Evolutionary conservation across 441 rosid species (phyloP).

Genomic region (Manihot esculenta): DNA sequence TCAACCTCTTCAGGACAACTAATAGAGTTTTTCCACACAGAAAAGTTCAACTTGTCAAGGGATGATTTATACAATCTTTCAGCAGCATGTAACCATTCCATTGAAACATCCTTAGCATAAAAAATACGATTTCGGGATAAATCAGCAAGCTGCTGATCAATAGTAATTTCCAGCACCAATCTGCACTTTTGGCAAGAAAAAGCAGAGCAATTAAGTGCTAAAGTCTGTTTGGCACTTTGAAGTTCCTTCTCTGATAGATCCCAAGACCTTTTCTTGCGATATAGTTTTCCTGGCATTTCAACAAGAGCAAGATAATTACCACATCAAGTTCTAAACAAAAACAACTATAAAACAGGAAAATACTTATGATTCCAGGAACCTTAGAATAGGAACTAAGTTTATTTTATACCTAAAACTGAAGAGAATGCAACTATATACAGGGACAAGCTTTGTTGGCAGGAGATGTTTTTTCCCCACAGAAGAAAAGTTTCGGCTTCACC

Average conservation of each 20-base stretch:
- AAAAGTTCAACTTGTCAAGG: constrained; percentile 54
- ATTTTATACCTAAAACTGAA: constrained; percentile 63
- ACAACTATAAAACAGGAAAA: neutral
- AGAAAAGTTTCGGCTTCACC: constrained; percentile 69
- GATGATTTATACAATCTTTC: constrained; percentile 61
- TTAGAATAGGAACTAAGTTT: neutral
- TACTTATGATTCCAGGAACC: neutral
- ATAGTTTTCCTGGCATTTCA: constrained; percentile 58
- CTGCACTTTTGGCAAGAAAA: constrained; percentile 68
- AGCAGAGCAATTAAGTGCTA: constrained; percentile 31
- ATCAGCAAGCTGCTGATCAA: constrained; percentile 71
- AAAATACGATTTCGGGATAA: constrained; percentile 44
- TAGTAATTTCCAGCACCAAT: constrained; percentile 55
- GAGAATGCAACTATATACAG: constrained; percentile 71
- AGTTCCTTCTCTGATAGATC: constrained; percentile 69
- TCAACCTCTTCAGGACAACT: constrained; percentile 34
- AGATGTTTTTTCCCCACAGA: constrained; percentile 80
- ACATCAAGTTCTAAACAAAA: neutral
- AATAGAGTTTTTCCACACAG: constrained; percentile 57
- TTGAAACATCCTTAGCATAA: constrained; percentile 28
- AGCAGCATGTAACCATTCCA: constrained; percentile 48
- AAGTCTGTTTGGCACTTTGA: constrained; percentile 49
- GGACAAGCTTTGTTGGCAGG: constrained; percentile 54
- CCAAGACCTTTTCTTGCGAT: constrained; percentile 62
- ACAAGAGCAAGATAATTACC: constrained; percentile 14